Percentiles rank a stretch among this genome's conserved stretches.
Conservation (phyloP, 768 basidiomycete genomes). For the Chalciporus pseudorubinellus region DNA sequence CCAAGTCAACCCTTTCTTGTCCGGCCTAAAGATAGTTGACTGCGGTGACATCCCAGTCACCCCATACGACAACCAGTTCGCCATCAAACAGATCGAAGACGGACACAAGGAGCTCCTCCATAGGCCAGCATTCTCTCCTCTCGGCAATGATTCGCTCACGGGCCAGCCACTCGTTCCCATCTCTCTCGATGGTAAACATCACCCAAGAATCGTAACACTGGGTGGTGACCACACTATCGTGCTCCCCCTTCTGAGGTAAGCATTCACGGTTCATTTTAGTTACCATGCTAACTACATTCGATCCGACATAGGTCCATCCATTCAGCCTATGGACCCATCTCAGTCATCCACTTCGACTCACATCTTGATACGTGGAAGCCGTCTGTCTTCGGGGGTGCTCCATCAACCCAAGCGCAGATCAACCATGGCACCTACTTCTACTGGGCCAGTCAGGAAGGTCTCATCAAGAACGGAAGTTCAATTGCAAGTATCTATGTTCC, state of each 20-base stretch:
- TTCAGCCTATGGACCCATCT: slow-evolving; percentile 72
- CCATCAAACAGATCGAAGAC: no score
- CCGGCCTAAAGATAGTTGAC: slow-evolving; percentile 68
- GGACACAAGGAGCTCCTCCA: slow-evolving; percentile 72
- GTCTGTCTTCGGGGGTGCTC: slow-evolving; percentile 70
- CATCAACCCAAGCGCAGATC: slow-evolving; percentile 68
- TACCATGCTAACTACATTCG: no score
- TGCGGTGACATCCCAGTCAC: slow-evolving; percentile 79
- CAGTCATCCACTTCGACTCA: slow-evolving; percentile 85
- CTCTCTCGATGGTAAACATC: slow-evolving; percentile 71
- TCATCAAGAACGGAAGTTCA: slow-evolving; percentile 73
- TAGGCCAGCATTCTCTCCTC: slow-evolving; percentile 55
- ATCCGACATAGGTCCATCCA: slow-evolving; percentile 57
- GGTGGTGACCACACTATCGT: slow-evolving; percentile 91
- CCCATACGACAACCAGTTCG: no score
- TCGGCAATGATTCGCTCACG: no score
- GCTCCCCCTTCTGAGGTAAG: slow-evolving; percentile 45
- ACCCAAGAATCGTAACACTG: slow-evolving; percentile 78
- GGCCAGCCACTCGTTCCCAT: slow-evolving; percentile 52
- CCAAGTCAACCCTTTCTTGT: no score
- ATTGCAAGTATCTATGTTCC: slow-evolving; percentile 68
- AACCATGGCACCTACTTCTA: slow-evolving; percentile 93
- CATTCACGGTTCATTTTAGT: neutral
- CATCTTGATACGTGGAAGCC: slow-evolving; percentile 83
- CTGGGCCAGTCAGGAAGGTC: slow-evolving; percentile 80